Evolutionary conservation across 2,329 filamentous ascomycete genomes (phyloP).

Genomic region (Fusarium stilboides): DNA sequence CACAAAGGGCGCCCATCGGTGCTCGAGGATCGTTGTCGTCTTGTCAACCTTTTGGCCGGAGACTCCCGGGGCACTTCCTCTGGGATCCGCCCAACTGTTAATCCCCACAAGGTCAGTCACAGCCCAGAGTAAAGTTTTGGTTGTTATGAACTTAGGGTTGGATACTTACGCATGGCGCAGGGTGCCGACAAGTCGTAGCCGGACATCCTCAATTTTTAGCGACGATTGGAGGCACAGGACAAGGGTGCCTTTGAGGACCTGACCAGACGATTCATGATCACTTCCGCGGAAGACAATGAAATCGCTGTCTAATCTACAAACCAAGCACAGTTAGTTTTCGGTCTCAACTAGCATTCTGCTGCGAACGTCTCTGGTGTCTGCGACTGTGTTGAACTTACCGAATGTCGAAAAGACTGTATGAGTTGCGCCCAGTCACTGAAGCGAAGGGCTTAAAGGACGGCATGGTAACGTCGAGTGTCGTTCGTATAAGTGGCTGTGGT

Average conservation of each 20-base stretch:
- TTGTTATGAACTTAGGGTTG: slow-evolving; percentile 2
- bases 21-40: slow-evolving; percentile 73
- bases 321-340: slow-evolving; percentile 18
- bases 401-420: slow-evolving; percentile 71
- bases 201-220: slow-evolving; percentile 80
- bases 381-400: slow-evolving; percentile 59
- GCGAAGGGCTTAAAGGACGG: slow-evolving; percentile 71
- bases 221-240: slow-evolving; percentile 80
- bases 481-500: slow-evolving; percentile 27
- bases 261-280: slow-evolving; percentile 82
- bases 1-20: slow-evolving; percentile 79
- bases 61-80: slow-evolving; percentile 70
- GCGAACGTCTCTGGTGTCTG: background rate
- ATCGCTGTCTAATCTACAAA: slow-evolving; percentile 78
- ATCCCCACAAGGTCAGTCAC: slow-evolving; percentile 31
- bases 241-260: slow-evolving; percentile 80
- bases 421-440: slow-evolving; percentile 65
- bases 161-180: slow-evolving; percentile 74
- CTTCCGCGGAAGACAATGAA: slow-evolving; percentile 84
- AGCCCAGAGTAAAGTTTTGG: slow-evolving; percentile 8
- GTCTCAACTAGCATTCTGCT: no score
- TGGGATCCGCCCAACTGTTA: slow-evolving; percentile 66
- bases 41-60: slow-evolving; percentile 73
- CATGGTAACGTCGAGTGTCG: slow-evolving; percentile 58
- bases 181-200: slow-evolving; percentile 79